Evolutionary conservation across 768 basidiomycete genomes (phyloP).

Genomic region (Boletus sp.): DNA sequence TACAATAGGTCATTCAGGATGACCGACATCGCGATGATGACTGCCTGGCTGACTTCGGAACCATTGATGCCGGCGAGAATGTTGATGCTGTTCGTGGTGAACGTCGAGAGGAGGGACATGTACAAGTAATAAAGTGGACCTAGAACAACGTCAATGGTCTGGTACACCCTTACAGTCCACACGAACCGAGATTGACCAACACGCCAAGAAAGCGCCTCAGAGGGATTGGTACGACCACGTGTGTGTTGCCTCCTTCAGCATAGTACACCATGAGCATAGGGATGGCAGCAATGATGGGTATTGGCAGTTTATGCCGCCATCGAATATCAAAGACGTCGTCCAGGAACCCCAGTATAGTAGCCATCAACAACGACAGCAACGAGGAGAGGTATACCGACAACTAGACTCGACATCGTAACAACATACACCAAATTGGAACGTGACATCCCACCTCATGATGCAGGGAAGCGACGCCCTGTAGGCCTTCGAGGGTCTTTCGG

Average conservation of each 20-base stretch:
- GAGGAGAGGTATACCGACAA: constrained; percentile 92
- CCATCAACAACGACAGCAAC: constrained; percentile 85
- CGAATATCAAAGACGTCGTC: constrained; percentile 99
- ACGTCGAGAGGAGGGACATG: constrained; percentile 94
- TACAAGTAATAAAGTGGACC: constrained; percentile 95
- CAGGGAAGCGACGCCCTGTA: constrained; percentile 48
- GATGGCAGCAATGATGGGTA: constrained; percentile 93
- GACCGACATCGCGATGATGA: constrained; percentile 89
- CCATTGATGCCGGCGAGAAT: constrained; percentile 98
- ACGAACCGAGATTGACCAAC: constrained; percentile 87
- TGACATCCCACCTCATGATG: constrained; percentile 66
- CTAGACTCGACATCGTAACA: constrained; percentile 35
- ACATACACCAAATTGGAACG: neutral
- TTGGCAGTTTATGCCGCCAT: constrained; percentile 97
- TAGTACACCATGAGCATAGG: constrained; percentile 96
- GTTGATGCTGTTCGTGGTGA: constrained; percentile 97
- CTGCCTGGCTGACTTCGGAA: constrained; percentile 88
- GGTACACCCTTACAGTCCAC: neutral
- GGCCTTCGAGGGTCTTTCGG: constrained; percentile 45
- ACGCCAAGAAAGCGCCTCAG: constrained; percentile 69
- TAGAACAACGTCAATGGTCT: constrained; percentile 31
- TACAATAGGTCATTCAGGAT: constrained; percentile 90
- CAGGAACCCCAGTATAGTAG: constrained; percentile 91
- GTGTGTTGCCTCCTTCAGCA: constrained; percentile 89
- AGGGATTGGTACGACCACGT: constrained; percentile 89